Conservation (phyloP, 1,284 basidiomycete genomes). For the Dichomitus squalens region DNA sequence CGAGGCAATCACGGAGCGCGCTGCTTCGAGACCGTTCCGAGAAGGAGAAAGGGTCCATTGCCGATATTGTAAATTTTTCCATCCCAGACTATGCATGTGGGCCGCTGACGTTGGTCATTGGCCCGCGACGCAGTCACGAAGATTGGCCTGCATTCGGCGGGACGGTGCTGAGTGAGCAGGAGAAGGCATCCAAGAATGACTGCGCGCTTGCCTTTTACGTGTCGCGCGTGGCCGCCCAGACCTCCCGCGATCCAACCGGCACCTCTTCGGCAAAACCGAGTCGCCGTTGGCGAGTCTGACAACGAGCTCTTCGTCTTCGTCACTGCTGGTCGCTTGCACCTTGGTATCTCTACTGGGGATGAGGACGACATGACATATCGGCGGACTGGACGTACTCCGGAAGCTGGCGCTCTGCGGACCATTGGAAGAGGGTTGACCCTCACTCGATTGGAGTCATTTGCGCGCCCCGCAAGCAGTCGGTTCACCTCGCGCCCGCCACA, state of each 20-base stretch:
- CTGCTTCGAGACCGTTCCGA: neutral
- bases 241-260: neutral
- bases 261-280: neutral
- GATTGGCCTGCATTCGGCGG: neutral
- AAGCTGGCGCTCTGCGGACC: no score
- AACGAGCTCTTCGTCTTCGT: no score
- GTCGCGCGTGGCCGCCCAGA: neutral
- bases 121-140: neutral
- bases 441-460: no score
- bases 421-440: no score
- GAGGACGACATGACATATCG: no score
- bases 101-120: neutral
- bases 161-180: conserved; percentile 1
- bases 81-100: neutral
- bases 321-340: no score
- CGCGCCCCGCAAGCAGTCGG: no score
- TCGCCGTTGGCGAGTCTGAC: no score
- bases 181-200: neutral
- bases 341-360: no score
- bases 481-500: no score
- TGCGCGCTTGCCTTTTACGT: conserved; percentile 1
- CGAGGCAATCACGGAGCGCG: neutral
- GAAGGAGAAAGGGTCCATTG: no score
- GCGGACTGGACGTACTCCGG: no score
- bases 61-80: neutral